Conservation (phyloP, 2,329 filamentous ascomycete genomes). For the Claviceps humidiphila region DNA sequence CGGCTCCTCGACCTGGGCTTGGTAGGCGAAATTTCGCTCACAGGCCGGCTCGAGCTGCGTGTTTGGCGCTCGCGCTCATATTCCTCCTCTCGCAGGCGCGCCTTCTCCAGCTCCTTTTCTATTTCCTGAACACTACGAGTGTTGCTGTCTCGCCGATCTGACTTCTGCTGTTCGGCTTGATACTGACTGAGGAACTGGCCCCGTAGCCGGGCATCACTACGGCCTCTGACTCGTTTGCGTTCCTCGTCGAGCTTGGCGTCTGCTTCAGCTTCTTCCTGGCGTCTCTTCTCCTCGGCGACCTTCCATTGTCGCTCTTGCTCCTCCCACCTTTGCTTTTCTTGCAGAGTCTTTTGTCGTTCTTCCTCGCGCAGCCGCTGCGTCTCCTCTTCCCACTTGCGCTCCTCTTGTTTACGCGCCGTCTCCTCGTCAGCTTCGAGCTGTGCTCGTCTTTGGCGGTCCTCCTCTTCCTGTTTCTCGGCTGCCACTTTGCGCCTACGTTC, state of each 20-base stretch:
- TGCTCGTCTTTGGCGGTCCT: constrained; percentile 31
- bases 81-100: constrained; percentile 49
- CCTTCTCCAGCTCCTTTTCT: constrained; percentile 55
- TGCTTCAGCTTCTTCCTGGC: constrained; percentile 59
- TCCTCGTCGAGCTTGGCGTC: constrained; percentile 56
- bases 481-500: constrained; percentile 52
- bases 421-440: constrained; percentile 47
- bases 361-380: constrained; percentile 44
- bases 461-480: constrained; percentile 47
- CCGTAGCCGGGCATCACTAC: constrained; percentile 56
- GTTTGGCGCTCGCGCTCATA: constrained; percentile 44
- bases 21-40: constrained; percentile 5
- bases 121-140: constrained; percentile 55
- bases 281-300: constrained; percentile 57
- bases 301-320: constrained; percentile 68
- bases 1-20: constrained; percentile 15
- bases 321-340: constrained; percentile 63
- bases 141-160: constrained; percentile 13
- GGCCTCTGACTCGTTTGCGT: constrained; percentile 45
- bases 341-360: constrained; percentile 47
- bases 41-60: constrained; percentile 18
- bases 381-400: constrained; percentile 54
- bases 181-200: constrained; percentile 85
- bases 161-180: constrained; percentile 48
- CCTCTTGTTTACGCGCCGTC: constrained; percentile 47